Evolutionary conservation across 495 filamentous ascomycete genomes (phyloP).

Genomic region (Choiromyces venosus): DNA sequence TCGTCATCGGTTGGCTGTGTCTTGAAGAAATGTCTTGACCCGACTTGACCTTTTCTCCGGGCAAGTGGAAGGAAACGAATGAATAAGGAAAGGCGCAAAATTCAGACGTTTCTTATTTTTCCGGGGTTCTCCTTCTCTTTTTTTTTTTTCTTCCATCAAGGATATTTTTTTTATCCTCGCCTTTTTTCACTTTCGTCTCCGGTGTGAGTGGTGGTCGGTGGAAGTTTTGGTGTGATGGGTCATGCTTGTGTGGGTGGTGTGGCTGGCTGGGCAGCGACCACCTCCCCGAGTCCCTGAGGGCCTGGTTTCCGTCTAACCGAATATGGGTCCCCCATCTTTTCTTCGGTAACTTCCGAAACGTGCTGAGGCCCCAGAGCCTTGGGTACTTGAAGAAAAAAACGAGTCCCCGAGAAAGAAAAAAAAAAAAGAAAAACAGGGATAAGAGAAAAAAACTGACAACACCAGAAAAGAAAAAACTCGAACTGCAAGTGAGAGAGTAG

Average conservation of each 20-base stretch:
- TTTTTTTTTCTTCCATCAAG: not conserved
- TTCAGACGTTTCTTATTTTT: not conserved
- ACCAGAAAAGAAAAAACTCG: slow-evolving; percentile 22
- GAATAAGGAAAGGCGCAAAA: not conserved
- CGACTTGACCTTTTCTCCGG: not conserved
- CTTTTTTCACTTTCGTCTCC: too few relatives aligned
- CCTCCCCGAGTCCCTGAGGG: slow-evolving; percentile 37
- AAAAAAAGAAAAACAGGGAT: slow-evolving; percentile 12
- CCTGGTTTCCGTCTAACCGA: slow-evolving; percentile 25
- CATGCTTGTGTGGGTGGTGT: not conserved
- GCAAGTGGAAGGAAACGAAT: not conserved
- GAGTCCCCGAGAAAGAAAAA: slow-evolving; percentile 12
- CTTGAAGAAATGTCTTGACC: not conserved
- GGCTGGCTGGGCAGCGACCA: not conserved
- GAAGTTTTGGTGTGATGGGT: not conserved
- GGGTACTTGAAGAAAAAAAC: slow-evolving; percentile 23
- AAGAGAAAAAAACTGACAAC: not conserved
- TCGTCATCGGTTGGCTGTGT: not conserved
- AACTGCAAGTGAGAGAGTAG: too few relatives aligned
- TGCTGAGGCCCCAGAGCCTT: slow-evolving; percentile 24
- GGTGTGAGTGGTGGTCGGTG: not conserved
- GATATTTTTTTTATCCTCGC: not conserved
- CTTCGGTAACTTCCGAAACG: slow-evolving; percentile 29
- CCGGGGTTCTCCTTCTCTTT: not conserved
- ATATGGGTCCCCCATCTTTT: slow-evolving; percentile 10